Percentiles rank a stretch among this genome's conserved stretches.
Evolutionary conservation across 2,329 filamentous ascomycete genomes (phyloP).

Genomic region (Neofusicoccum parvum): DNA sequence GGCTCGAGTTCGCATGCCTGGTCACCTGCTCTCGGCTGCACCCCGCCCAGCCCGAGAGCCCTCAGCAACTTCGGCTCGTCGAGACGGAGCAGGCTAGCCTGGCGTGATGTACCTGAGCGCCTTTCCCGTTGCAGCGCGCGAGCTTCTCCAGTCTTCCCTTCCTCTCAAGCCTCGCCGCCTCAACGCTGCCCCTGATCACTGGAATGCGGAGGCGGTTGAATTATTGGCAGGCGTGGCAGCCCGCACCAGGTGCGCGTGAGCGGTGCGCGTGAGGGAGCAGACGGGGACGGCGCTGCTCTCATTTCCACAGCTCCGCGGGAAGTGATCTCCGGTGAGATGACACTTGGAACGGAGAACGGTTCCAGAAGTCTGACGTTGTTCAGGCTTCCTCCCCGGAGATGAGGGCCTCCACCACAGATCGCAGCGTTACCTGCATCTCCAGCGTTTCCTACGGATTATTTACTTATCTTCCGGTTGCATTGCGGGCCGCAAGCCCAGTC

Average conservation of each 20-base stretch:
- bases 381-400: not conserved
- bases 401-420: not conserved
- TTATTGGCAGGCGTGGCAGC: not conserved
- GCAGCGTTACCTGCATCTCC: not conserved
- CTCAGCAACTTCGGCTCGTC: not conserved
- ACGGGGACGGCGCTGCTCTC: not conserved
- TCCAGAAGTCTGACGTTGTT: not conserved
- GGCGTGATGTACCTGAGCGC: slow-evolving; percentile 17
- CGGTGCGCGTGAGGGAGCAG: not conserved
- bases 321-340: not conserved
- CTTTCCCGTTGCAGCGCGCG: not conserved
- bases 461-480: not conserved
- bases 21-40: slow-evolving; percentile 20
- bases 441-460: not conserved
- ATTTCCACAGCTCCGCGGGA: not conserved
- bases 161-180: not conserved
- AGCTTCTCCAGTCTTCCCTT: not conserved
- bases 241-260: slow-evolving; percentile 3
- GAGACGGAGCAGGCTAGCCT: slow-evolving; percentile 6
- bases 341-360: not conserved
- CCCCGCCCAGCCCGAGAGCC: slow-evolving; percentile 15
- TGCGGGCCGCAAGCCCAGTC: not conserved
- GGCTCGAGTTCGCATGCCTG: slow-evolving; percentile 12
- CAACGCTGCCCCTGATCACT: not conserved
- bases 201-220: not conserved